A percentile compares a stretch with the other conserved stretches of the same genome.
Conservation (phyloP, 176 grass and related monocot species). For the Musa acuminata region DNA sequence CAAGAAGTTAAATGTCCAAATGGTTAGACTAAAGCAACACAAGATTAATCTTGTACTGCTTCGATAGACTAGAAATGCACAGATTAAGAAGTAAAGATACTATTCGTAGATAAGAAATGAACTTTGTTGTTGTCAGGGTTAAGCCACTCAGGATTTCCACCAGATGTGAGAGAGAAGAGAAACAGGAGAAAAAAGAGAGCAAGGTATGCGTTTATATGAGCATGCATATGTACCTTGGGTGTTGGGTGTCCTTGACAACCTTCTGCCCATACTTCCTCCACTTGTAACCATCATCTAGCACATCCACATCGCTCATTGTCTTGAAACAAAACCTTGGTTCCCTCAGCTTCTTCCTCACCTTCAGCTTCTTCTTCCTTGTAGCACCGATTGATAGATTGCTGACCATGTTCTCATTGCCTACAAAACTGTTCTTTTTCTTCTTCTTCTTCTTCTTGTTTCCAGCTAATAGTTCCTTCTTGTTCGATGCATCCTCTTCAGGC, state of each 20-base stretch:
- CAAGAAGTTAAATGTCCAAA: too few relatives aligned
- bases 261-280: slow-evolving; percentile 99
- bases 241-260: slow-evolving; percentile 97
- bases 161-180: too few relatives aligned
- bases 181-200: not conserved
- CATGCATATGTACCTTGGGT: slow-evolving; percentile 57
- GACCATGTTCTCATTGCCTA: too few relatives aligned
- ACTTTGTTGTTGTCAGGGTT: too few relatives aligned
- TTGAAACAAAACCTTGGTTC: slow-evolving; percentile 99
- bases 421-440: not conserved
- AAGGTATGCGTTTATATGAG: slow-evolving; percentile 11
- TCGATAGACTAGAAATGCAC: too few relatives aligned
- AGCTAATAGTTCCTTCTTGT: not conserved
- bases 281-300: slow-evolving; percentile 97
- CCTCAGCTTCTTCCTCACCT: slow-evolving; percentile 67
- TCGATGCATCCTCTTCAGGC: not conserved
- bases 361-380: slow-evolving; percentile 52
- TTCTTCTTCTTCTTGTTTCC: not conserved
- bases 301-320: slow-evolving; percentile 97
- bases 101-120: too few relatives aligned
- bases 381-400: not conserved
- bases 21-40: too few relatives aligned
- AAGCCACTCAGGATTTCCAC: too few relatives aligned
- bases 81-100: too few relatives aligned
- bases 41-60: too few relatives aligned